Evolutionary conservation across 192 early-diverging fungal genomes (phyloP).

Genomic region (Dispira parvispora): DNA sequence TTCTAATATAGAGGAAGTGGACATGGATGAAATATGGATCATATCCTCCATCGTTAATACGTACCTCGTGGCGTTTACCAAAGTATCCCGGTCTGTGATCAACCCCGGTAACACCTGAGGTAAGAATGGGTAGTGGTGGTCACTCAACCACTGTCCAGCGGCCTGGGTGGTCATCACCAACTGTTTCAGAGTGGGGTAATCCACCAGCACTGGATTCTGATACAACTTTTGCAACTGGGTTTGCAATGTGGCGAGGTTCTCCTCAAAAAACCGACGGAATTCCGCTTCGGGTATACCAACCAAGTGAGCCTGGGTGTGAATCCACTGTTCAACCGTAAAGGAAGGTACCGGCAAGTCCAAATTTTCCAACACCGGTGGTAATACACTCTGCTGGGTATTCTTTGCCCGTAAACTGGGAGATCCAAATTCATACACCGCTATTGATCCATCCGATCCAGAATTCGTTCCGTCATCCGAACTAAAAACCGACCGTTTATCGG

Average conservation of each 20-base stretch:
- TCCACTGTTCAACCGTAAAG: not conserved
- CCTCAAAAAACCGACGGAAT: not conserved
- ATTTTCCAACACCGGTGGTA: not conserved
- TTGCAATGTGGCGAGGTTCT: not conserved
- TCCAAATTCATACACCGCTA: not conserved
- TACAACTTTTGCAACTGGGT: not conserved
- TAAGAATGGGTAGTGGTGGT: not conserved
- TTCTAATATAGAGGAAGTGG: not conserved
- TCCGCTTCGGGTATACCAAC: not conserved
- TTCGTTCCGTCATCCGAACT: not conserved
- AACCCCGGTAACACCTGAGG: not conserved
- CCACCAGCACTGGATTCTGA: not conserved
- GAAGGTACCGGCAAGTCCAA: not conserved
- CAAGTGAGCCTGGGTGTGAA: not conserved
- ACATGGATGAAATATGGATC: not conserved
- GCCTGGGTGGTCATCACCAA: not conserved
- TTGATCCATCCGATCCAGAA: not conserved
- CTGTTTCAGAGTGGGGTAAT: not conserved
- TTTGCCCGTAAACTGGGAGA: not conserved
- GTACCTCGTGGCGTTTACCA: not conserved
- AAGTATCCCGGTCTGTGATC: not conserved
- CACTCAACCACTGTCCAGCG: not conserved
- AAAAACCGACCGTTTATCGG: conserved; percentile 4
- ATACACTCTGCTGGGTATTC: not conserved
- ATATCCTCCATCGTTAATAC: conserved; percentile 4